A percentile compares a stretch with the other conserved stretches of the same genome.
Conservation (phyloP, 2,329 filamentous ascomycete genomes). For the Verruconis gallopava region DNA sequence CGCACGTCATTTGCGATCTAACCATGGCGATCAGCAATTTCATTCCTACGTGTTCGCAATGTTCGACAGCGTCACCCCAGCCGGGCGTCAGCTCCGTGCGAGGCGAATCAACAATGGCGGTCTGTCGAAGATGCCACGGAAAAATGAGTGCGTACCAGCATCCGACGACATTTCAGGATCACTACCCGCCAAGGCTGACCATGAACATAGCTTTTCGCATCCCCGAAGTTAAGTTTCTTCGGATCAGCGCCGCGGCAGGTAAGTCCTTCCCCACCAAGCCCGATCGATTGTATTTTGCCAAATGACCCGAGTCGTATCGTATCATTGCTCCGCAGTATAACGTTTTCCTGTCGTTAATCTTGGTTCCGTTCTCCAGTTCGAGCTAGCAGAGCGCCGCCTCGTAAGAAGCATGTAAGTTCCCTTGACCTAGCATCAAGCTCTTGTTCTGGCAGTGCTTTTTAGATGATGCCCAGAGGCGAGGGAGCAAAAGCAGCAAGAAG, state of each 20-base stretch:
- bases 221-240: slow-evolving; percentile 64
- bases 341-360: too few relatives aligned
- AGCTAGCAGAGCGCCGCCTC: slow-evolving; percentile 17
- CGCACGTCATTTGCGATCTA: too few relatives aligned
- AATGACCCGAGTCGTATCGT: too few relatives aligned
- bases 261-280: slow-evolving; percentile 13
- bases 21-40: slow-evolving; percentile 45
- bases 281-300: too few relatives aligned
- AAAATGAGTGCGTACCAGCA: slow-evolving; percentile 47
- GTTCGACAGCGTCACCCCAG: slow-evolving; percentile 51
- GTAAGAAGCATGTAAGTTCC: slow-evolving; percentile 16
- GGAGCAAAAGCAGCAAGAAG: background rate
- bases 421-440: background rate
- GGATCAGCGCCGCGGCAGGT: slow-evolving; percentile 43
- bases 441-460: too few relatives aligned
- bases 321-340: too few relatives aligned
- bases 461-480: too few relatives aligned
- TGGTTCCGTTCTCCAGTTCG: slow-evolving; percentile 13
- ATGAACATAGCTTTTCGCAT: slow-evolving; percentile 48
- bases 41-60: slow-evolving; percentile 62
- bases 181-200: background rate
- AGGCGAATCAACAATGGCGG: slow-evolving; percentile 58
- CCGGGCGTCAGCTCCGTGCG: slow-evolving; percentile 58
- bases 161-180: background rate
- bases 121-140: slow-evolving; percentile 67